Base-by-base conservation (phyloP, 768 basidiomycete species). In the Amyloporia xantha region DNA sequence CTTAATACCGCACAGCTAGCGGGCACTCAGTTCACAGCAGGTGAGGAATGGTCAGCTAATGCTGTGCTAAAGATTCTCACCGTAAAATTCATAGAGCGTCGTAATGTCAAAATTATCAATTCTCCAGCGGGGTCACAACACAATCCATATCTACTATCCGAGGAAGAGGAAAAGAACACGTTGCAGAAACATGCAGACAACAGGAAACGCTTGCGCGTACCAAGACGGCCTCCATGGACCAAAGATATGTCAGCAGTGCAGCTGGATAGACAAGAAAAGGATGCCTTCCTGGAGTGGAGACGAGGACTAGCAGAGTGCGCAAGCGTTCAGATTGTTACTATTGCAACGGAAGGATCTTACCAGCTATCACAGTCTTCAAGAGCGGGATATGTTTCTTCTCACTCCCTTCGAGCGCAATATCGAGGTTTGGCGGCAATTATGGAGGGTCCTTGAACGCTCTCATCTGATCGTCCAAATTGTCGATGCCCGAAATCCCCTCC, bases 391-490 rank as follows among this genome's bases (percentile, higher is more conserved):
- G 35, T 79, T 98, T 24, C 76, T 97, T n/a, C 73, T 97, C 1
- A 95, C 94, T 0, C 95, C 93, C 4, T 99, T 96, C 60, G 96
- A 99, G 63, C 86, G 93, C 42, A 99, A 98, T 62, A 69, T 99
- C 26, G 94, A 98, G 72, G 96, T 99, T 11, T 98, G 96, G 95
- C 75, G 96, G 37, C 96, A 99, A 61, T 77, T 99, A 6, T 99
- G 96, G 96, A 77, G 96, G 44, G 96, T 98, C 1, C 69, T 96
- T 7, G 96, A 99, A 68, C 80, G 93, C 19, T 96, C 95, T 1
- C 90, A 96, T 58, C 79, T 99, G 20, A 69, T 98, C 26, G 88
- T 98, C 2, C 92, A 98, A 66, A 95, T 99, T 44, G 89, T 96
- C 44, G 96, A 99, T 61, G 92, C 92, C 5, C 82, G 96, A 33